Percentiles rank a stretch among this genome's conserved stretches.
Evolutionary conservation across 169 alveolate species (phyloP).

Genomic region (Plasmodium vivax): DNA sequence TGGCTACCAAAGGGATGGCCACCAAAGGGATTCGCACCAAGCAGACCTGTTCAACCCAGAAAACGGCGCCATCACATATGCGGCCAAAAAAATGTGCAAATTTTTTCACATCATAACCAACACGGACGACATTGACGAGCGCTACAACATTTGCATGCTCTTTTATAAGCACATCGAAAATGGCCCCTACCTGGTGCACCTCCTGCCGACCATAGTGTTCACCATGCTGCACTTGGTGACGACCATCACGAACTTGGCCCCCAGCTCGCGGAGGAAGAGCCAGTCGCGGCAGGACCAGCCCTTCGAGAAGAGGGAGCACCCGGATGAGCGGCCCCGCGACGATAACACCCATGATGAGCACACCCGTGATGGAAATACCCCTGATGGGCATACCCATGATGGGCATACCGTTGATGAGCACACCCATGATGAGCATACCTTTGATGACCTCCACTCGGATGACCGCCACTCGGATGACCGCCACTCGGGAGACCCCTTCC

Average conservation of each 20-base stretch:
- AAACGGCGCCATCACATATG: conserved; percentile 8
- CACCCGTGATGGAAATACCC: background rate
- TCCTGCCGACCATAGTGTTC: conserved; percentile 39
- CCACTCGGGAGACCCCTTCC: background rate
- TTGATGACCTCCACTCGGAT: background rate
- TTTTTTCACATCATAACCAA: conserved; percentile 66
- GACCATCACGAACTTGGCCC: background rate
- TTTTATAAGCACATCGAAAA: conserved; percentile 41
- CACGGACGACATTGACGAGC: conserved; percentile 26
- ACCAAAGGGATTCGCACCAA: background rate
- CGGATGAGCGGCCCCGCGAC: background rate
- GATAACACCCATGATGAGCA: background rate
- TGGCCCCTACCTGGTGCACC: conserved; percentile 14
- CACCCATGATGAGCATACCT: background rate
- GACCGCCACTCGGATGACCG: background rate
- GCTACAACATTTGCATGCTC: conserved; percentile 33
- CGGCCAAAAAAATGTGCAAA: conserved; percentile 53
- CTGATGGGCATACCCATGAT: background rate
- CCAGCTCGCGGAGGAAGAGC: too few relatives aligned
- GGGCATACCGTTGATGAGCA: background rate
- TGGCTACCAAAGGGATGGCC: background rate
- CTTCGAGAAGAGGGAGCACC: background rate
- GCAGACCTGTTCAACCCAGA: conserved; percentile 42
- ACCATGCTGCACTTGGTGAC: conserved; percentile 19
- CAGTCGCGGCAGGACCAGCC: background rate